Conservation (phyloP, 1,284 basidiomycete genomes). For the Thelephora terrestris region DNA sequence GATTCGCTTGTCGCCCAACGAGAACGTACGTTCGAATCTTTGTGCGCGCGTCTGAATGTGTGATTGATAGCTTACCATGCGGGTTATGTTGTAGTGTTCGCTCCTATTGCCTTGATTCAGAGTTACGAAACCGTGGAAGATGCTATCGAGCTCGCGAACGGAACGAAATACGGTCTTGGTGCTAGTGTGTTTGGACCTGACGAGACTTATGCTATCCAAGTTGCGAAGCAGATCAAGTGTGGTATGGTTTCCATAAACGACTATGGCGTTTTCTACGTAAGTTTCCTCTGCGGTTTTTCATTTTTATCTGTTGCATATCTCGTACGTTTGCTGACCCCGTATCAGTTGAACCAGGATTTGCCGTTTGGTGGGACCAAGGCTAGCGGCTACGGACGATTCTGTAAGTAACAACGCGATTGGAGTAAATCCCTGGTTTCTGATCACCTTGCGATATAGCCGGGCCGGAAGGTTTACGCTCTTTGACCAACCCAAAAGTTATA, state of each 20-base stretch:
- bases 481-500: conserved; percentile 85
- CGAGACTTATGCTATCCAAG: conserved; percentile 61
- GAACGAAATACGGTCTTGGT: conserved; percentile 84
- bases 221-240: conserved; percentile 75
- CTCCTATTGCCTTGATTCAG: conserved; percentile 80
- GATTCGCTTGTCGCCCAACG: conserved; percentile 69
- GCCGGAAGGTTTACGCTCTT: conserved; percentile 79
- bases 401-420: conserved; percentile 27
- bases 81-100: conserved; percentile 53
- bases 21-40: conserved; percentile 49
- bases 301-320: not conserved
- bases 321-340: not conserved
- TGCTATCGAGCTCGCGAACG: conserved; percentile 80
- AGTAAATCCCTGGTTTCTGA: conserved; percentile 5
- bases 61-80: conserved; percentile 7
- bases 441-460: conserved; percentile 43
- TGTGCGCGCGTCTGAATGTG: not conserved
- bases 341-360: conserved; percentile 67
- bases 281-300: conserved; percentile 19
- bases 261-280: conserved; percentile 86
- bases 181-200: conserved; percentile 90
- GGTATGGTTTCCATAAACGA: conserved; percentile 98
- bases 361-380: conserved; percentile 90
- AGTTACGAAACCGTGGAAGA: conserved; percentile 74
- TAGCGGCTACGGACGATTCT: conserved; percentile 87